A percentile compares a stretch with the other conserved stretches of the same genome.
These are phyloP conservation scores for Fusarium ramigenum DNA, from an alignment of 2,329 filamentous ascomycete genomes.

Conservation along the genomic window DNA sequence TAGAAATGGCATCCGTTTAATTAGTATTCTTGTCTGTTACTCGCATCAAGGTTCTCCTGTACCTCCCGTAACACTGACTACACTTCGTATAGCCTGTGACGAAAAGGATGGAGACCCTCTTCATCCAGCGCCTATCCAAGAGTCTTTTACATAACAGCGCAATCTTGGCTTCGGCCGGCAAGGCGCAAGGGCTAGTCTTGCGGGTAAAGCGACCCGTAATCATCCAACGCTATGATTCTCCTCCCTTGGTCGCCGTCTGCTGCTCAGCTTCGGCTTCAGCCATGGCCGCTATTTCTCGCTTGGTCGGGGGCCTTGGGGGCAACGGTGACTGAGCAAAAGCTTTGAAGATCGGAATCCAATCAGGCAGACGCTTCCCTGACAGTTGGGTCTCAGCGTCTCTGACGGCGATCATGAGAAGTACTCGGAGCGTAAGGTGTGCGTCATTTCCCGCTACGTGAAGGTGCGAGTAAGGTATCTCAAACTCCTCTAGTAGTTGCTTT, in stretches of 20 bases:
- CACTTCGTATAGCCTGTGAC: not conserved
- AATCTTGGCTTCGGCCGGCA: not conserved
- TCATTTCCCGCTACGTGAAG: slow-evolving; percentile 42
- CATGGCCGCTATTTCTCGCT: not conserved
- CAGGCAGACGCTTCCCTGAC: not conserved
- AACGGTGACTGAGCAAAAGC: not conserved
- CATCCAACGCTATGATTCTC: not conserved
- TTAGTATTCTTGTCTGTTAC: not conserved
- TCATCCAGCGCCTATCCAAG: not conserved
- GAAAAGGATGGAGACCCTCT: not conserved
- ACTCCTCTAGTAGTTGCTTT: not conserved
- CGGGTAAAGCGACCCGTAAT: not conserved
- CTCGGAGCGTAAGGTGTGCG: slow-evolving; percentile 37
- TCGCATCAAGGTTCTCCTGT: not conserved
- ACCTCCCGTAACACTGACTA: not conserved
- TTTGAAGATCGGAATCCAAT: slow-evolving; percentile 2
- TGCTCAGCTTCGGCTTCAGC: not conserved
- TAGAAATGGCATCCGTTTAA: not conserved
- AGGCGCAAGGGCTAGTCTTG: not conserved
- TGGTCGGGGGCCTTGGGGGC: not conserved
- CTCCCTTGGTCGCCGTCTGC: not conserved
- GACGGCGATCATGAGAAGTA: slow-evolving; percentile 2
- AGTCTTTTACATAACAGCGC: not conserved
- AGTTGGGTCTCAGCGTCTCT: not conserved
- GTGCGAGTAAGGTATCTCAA: rapidly evolving